Conservation (phyloP, 371 early-diverging fungal genomes). For the Lichtheimia ornata region DNA sequence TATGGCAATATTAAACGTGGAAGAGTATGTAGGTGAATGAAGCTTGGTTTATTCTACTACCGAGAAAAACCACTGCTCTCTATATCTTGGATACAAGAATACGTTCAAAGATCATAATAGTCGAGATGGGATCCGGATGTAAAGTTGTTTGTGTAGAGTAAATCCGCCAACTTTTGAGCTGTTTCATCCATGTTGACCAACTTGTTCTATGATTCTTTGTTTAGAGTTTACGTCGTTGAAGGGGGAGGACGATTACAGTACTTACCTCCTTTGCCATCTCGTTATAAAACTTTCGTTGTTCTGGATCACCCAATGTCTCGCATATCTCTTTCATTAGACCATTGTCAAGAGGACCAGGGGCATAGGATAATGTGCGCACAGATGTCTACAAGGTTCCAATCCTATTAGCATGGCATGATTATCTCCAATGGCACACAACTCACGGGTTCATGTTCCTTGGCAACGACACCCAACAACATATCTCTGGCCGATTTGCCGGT, state of each 20-base stretch:
- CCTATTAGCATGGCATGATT: not conserved
- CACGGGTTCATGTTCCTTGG: slow-evolving; percentile 56
- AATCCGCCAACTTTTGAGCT: slow-evolving; percentile 58
- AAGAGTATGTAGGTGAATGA: too few relatives aligned
- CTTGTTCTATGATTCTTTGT: slow-evolving; percentile 42
- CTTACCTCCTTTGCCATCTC: slow-evolving; percentile 62
- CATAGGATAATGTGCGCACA: slow-evolving; percentile 76
- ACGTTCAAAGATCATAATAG: slow-evolving; percentile 62
- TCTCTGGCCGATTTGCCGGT: slow-evolving; percentile 90
- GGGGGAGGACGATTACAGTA: not conserved
- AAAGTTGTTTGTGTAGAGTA: slow-evolving; percentile 60
- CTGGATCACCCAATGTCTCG: slow-evolving; percentile 70
- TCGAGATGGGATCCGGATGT: slow-evolving; percentile 83
- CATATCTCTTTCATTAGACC: slow-evolving; percentile 85
- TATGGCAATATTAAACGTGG: too few relatives aligned
- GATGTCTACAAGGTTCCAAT: slow-evolving; percentile 20
- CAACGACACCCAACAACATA: slow-evolving; percentile 69
- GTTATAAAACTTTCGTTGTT: slow-evolving; percentile 61
- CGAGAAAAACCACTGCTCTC: too few relatives aligned
- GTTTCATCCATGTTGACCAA: slow-evolving; percentile 76
- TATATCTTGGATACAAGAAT: too few relatives aligned
- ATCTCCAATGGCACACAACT: not conserved
- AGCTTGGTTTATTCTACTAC: too few relatives aligned
- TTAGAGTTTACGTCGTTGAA: slow-evolving; percentile 9
- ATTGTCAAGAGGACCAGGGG: slow-evolving; percentile 91